phyloP scores from a whole-genome alignment of 805 yeast species.

The Cyberlindnera galapagoensis region DNA sequence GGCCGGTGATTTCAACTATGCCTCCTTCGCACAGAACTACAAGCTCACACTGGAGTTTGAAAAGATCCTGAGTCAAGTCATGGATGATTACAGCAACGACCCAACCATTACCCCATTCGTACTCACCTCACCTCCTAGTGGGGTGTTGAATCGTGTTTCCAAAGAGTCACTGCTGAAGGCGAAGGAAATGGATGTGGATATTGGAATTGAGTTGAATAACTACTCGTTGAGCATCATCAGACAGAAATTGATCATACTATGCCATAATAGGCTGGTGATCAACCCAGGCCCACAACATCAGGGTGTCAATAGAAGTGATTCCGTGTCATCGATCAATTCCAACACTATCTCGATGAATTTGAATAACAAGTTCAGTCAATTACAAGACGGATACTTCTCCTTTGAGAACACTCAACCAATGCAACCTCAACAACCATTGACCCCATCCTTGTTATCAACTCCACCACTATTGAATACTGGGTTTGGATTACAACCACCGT shows the following conservation, averaged over 20 bases:
- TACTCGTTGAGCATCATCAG: slow-evolving; percentile 33
- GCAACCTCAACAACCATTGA: slow-evolving; percentile 10
- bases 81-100: slow-evolving; percentile 42
- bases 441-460: background rate
- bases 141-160: slow-evolving; percentile 54
- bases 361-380: slow-evolving; percentile 15
- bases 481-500: slow-evolving; percentile 1
- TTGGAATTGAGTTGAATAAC: slow-evolving; percentile 33
- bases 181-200: slow-evolving; percentile 25
- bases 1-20: slow-evolving; percentile 19
- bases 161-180: slow-evolving; percentile 43
- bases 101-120: slow-evolving; percentile 69
- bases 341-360: slow-evolving; percentile 20
- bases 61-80: slow-evolving; percentile 37
- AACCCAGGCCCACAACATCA: background rate
- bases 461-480: background rate
- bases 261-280: slow-evolving; percentile 10
- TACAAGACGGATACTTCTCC: slow-evolving; percentile 2
- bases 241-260: slow-evolving; percentile 28
- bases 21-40: slow-evolving; percentile 23
- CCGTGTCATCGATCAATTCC: slow-evolving; percentile 14
- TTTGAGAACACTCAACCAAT: slow-evolving; percentile 18
- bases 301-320: slow-evolving; percentile 17
- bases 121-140: slow-evolving; percentile 58
- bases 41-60: slow-evolving; percentile 34